Evolutionary conservation across 2,329 filamentous ascomycete species (phyloP), one percentile per base, ranked within the genome.

Genomic region (Hypoxylon sp.): DNA sequence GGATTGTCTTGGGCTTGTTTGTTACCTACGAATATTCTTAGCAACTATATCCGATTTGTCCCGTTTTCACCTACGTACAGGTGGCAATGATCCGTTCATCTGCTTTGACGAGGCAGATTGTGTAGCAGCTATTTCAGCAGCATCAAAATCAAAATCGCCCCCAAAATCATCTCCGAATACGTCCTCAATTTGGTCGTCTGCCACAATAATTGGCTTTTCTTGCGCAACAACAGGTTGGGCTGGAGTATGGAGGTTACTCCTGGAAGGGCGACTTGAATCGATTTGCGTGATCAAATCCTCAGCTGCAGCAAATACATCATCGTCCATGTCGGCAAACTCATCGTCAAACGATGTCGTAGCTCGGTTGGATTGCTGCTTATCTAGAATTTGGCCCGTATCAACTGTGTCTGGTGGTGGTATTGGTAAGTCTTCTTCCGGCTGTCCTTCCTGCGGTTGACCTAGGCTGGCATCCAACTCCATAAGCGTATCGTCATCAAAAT

Each of bases 131-230:
- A 90, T 81, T 80, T 94, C 91, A 71, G 90, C 90, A 67, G 91
- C 90, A 74, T 95, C 93, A 75, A 93, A 92, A 79, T 97, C 94
- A 79, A 90, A 85, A 73, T 88, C 83, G 71, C 86, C 87, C 51
- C 90, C 92, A 83, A 93, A 93, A 74, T 94, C 94, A 81, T 94
- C 92, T 64, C 88, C 91, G 72, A 87, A 89, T 42, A 82, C 77
- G 70, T 84, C 83, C 44, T 84, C 82, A 58, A 76, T 74, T 73
- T 82, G 77, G 26, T 82, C 80, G 60, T 80, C 77, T 57, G 76
- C 73, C 51, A 69, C 62, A 59, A 74, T 68, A 31, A 64, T 63
- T 57, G 61, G 35, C 11, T 33, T 37, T 19, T 31, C 37, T 46
- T 67, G 54, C 29, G 61, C 62, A 59, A 66, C 59, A n/a, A 48